Conservation (phyloP, 345 rosid genomes). For the Aquilaria yunnanensis region DNA sequence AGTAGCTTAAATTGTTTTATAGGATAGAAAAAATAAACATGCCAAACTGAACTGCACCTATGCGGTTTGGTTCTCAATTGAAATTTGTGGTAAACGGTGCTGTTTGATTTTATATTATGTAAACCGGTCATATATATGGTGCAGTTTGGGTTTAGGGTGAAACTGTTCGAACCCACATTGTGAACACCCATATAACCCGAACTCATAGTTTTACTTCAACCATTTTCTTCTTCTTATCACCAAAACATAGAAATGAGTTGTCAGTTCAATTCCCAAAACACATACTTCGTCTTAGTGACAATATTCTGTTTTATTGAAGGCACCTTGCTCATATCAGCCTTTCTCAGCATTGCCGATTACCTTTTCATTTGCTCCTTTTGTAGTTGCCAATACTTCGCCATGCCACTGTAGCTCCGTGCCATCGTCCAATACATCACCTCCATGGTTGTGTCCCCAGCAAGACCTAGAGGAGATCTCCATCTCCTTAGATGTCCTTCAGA, state of each 20-base stretch:
- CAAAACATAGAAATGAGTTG: neutral
- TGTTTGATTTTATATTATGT: too few species aligned
- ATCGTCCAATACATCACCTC: conserved; percentile 62
- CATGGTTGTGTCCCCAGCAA: conserved; percentile 38
- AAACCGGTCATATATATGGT: too few species aligned
- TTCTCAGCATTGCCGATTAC: neutral
- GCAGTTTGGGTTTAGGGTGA: too few species aligned
- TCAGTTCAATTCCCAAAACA: conserved; percentile 21
- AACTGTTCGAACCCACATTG: too few species aligned
- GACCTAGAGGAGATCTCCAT: conserved; percentile 41
- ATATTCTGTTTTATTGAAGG: conserved; percentile 41
- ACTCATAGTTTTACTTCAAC: too few species aligned
- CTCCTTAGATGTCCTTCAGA: conserved; percentile 34
- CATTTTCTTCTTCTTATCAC: too few species aligned
- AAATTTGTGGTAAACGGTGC: too few species aligned
- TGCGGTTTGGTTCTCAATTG: too few species aligned
- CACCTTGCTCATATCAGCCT: conserved; percentile 29
- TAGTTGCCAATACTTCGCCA: conserved; percentile 26
- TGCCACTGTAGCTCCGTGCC: conserved; percentile 49
- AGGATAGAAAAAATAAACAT: too few species aligned
- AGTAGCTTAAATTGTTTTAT: too few species aligned
- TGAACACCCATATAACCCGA: too few species aligned
- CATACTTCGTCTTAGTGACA: conserved; percentile 25
- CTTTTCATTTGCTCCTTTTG: conserved; percentile 4
- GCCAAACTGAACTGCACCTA: too few species aligned